Percentiles rank a stretch among this genome's conserved stretches.
Conservation (phyloP, 192 early-diverging fungal genomes). For the Linnemannia hyalina region DNA sequence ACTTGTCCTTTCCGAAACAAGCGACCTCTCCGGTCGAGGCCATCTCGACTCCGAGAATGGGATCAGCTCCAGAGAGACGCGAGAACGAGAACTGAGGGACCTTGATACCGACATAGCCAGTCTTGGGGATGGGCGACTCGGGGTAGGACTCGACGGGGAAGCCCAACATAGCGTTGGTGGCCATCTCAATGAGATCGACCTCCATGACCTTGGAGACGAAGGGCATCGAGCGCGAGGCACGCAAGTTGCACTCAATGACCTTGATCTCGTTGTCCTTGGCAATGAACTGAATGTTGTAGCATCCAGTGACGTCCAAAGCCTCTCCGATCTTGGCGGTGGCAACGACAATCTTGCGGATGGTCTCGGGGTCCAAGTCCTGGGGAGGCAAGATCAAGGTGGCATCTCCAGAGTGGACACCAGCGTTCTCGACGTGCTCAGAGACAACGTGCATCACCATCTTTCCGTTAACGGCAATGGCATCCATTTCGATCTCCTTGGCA, state of each 20-base stretch:
- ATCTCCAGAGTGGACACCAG: constrained; percentile 98
- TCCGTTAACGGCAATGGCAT: constrained; percentile 91
- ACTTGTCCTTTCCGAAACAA: constrained; percentile 97
- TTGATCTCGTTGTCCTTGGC: constrained; percentile 99
- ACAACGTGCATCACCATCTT: constrained; percentile 90
- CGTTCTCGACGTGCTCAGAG: constrained; percentile 97
- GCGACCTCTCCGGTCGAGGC: constrained; percentile 99
- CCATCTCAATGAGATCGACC: constrained; percentile 96
- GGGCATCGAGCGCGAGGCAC: constrained; percentile 96
- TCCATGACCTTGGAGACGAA: constrained; percentile 98
- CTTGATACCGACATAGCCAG: constrained; percentile 93
- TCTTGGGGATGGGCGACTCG: constrained; percentile 72
- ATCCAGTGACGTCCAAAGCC: constrained; percentile 97
- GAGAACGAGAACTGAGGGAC: constrained; percentile 99
- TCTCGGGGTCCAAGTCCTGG: constrained; percentile 87
- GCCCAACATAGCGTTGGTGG: constrained; percentile 93
- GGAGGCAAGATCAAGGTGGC: constrained; percentile 93
- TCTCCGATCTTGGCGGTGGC: constrained; percentile 93
- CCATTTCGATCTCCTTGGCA: constrained; percentile 96
- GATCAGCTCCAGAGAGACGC: constrained; percentile 95
- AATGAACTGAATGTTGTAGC: constrained; percentile 99
- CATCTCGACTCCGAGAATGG: constrained; percentile 99
- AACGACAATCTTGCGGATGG: constrained; percentile 91
- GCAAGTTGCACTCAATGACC: constrained; percentile 99
- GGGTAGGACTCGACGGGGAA: constrained; percentile 87